These are phyloP conservation scores for Zopfia rhizophila DNA, from an alignment of 2,329 filamentous ascomycete species.

Conservation along the genomic window DNA sequence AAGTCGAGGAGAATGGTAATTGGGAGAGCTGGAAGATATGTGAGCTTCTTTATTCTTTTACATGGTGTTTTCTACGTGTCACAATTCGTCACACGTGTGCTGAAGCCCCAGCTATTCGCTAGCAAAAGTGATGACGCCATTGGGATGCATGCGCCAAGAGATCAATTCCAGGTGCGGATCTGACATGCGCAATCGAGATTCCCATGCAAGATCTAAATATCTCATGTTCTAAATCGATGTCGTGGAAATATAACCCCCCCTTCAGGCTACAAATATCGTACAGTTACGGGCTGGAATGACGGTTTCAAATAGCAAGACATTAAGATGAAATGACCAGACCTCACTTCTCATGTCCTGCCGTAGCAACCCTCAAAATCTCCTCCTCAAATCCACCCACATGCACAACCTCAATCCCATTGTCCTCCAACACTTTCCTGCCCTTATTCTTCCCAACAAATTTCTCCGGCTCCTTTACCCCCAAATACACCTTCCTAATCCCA, in stretches of 20 bases:
- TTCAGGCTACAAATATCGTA: neutral
- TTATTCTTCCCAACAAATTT: constrained; percentile 88
- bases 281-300: too few species aligned
- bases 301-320: too few species aligned
- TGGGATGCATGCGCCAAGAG: constrained; percentile 15
- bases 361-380: constrained; percentile 84
- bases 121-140: constrained; percentile 41
- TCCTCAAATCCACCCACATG: constrained; percentile 79
- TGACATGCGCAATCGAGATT: constrained; percentile 11
- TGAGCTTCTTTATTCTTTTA: constrained; percentile 8
- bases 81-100: constrained; percentile 13
- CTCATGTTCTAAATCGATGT: neutral
- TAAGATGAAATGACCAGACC: too few species aligned
- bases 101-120: constrained; percentile 16
- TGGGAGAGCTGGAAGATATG: constrained; percentile 1
- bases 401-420: constrained; percentile 77
- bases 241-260: neutral
- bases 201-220: neutral
- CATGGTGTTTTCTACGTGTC: constrained; percentile 14
- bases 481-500: constrained; percentile 80
- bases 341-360: constrained; percentile 74
- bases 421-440: constrained; percentile 75
- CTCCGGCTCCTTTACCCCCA: constrained; percentile 88
- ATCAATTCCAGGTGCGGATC: constrained; percentile 16
- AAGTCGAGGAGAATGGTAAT: neutral